These are phyloP conservation scores for Parastagonospora avenae DNA, from an alignment of 2,329 filamentous ascomycete genomes.

Conservation along the genomic window DNA sequence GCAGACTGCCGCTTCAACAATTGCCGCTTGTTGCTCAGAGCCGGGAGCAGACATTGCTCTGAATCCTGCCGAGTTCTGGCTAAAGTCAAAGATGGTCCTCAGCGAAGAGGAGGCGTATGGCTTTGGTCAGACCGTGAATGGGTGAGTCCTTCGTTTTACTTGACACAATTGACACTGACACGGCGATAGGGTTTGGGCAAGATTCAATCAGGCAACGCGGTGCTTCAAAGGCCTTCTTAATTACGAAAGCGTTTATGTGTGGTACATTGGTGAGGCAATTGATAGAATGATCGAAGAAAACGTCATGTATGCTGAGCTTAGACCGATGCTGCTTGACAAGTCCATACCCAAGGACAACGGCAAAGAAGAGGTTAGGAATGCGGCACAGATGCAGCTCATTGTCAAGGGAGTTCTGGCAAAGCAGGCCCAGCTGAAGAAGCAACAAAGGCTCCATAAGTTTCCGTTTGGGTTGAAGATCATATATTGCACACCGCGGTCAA, in stretches of 20 bases:
- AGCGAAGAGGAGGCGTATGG: constrained; percentile 64
- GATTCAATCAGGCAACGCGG: constrained; percentile 71
- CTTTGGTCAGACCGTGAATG: constrained; percentile 53
- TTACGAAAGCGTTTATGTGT: constrained; percentile 66
- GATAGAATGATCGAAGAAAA: constrained; percentile 67
- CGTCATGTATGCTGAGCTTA: constrained; percentile 73
- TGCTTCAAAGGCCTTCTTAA: constrained; percentile 76
- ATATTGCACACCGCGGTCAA: constrained; percentile 71
- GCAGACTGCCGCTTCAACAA: constrained; percentile 2
- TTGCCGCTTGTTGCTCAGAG: constrained; percentile 20
- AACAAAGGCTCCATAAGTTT: constrained; percentile 53
- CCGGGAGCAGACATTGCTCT: constrained; percentile 15
- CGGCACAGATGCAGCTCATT: constrained; percentile 60
- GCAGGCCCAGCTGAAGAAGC: constrained; percentile 44
- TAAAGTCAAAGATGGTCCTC: constrained; percentile 67
- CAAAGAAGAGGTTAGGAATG: constrained; percentile 57
- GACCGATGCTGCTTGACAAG: constrained; percentile 72
- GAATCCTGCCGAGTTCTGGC: constrained; percentile 56
- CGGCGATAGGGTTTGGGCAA: constrained; percentile 55
- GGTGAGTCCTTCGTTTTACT: constrained; percentile 51
- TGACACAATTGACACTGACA: not conserved
- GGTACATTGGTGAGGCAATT: constrained; percentile 65
- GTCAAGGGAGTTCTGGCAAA: constrained; percentile 59
- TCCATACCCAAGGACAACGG: constrained; percentile 66
- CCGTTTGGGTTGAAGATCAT: constrained; percentile 70